Base-by-base conservation (phyloP, 257 asterid species). In the Petunia axillaris region DNA sequence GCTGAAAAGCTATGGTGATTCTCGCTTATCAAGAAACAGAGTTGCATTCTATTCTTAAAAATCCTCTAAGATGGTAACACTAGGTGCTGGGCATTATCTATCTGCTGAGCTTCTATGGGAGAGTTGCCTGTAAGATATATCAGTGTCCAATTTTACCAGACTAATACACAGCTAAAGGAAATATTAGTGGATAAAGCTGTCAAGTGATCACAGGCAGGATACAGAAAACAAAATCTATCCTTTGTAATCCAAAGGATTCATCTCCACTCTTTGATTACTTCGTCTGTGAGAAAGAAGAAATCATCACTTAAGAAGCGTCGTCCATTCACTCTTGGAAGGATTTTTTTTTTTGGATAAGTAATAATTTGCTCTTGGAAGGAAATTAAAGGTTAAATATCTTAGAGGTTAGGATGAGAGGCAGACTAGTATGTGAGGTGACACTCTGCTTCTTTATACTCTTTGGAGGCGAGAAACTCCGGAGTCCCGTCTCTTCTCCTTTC, bases 51-150 rank as follows among this genome's bases (percentile, higher is more conserved):
- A 46, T 35, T 73, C 78, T 36, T 25, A 50, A 4, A 73, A 73
- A 73, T 11, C 48, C 13, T 48, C 62, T 35, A 73, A 35, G 78
- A 73, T 73, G 78, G 62, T 71, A 38, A 38, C 16, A 64, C 46
- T 46, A 73, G 78, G 41, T 73, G 78, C 78, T 71, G 77, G 46
- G 5, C 48, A 73, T 35, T 35, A 73, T 73, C 35, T 35, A 73
- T 36, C 60, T 52, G 78, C 5, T 43, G 39, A 52, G 78, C 7
- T 35, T 44, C 46, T 36, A 50, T 1, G 60, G 60, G 60, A 48
- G 77, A 48, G 44, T 71, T 48, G 52, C 59, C 44, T 10, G 77
- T 71, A 71, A 48, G 6, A 70, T 70, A 70, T 70, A 41, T 25
- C 76, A 70, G 58, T 16, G 59, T 70, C 25, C 25, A 41, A 70